Evolutionary conservation across 2,329 filamentous ascomycete genomes (phyloP), one percentile per base, ranked within the genome.

Genomic region (Colletotrichum musicola): DNA sequence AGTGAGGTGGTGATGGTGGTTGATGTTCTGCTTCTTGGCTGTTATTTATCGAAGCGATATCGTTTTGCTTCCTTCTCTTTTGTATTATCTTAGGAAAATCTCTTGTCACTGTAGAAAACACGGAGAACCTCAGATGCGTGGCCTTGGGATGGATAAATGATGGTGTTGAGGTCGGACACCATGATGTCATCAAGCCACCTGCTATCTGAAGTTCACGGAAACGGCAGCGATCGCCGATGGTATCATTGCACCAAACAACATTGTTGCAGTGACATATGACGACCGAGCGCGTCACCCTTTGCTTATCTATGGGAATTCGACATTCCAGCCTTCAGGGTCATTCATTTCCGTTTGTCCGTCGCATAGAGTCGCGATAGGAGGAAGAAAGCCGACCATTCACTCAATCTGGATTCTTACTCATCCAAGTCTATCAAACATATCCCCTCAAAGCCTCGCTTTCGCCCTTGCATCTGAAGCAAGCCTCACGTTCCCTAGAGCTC

Each of bases 161-260:
- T 42, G 13, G 2, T 40, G 16, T 14, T n/a, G 22, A 40, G 18
- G 27, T 42, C 2, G 9, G 35, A 35, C 47, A 27, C 18, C 30
- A 68, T 68, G 62, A 68, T 68, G 62, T 68, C 65, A 68, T 68
- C 22, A 30, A 42, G 55, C 49, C 30, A 54, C 50, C 2, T 6
- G n/a, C 9, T 30, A 47, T 35, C 42, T 44, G n/a, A 30, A n/a
- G 7, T n/a, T 7, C 30, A 22, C 51, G 59, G 9, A 60, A 44
- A 14, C n/a, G 55, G 61, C 49, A 68, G 55, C 30, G 65, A 68
- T 68, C 65, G 61, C 27, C 65, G 22, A 38, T 65, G 64, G 49
- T 64, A 54, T 68, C 40, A 59, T 51, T 22, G 40, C 27, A 16
- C 47, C 18, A 30, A n/a, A 13, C 25, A 14, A 16, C n/a, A 40